Evolutionary conservation across 495 filamentous ascomycete genomes (phyloP), one percentile per base, ranked within the genome.

Genomic region (Penicillium antarcticum): DNA sequence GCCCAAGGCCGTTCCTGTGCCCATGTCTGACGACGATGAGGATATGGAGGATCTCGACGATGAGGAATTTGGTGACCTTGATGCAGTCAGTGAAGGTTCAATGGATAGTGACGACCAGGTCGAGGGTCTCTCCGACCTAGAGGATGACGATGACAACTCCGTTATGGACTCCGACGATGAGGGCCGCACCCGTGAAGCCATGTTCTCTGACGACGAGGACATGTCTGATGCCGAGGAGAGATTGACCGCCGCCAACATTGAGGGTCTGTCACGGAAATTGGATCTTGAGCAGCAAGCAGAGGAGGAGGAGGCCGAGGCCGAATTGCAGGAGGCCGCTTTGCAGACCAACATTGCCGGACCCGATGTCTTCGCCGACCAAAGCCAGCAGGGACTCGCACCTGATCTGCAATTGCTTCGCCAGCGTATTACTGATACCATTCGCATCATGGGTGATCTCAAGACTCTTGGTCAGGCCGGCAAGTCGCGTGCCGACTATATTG

Each of bases 161-260:
- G 80, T 89, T 36, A 85, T 84, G 52, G 91, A 91, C 60, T 94
- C 89, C 11, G 86, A 83, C 35, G 83, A 86, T 37, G 85, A 87
- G 45, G 69, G 78, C 42, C 69, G 71, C 54, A 63, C 70, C 18
- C 67, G 73, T 45, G 69, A 75, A 62, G 80, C 84, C 33, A 86
- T 94, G 72, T 98, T 96, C 75, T 97, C 94, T 0, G 92, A 97
- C 48, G 94, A 98, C 61, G 92, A 96, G 64, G 90, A 92, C 52
- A 83, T 90, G 34, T 88, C 86, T 1, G 91, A 95, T 58, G 87
- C 85, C 2, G 91, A 96, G 67, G 91, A 97, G 72, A 87, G 83
- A 62, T 76, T 98, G 48, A 98, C 91, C 3, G 95, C 94, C 0
- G 95, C 94, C 39, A 98, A 98, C 60, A 98, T 98, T 48, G 92